Evolutionary conservation across 768 basidiomycete species (phyloP), one percentile per base, ranked within the genome.

Genomic region (Hirschioporus abietinus): DNA sequence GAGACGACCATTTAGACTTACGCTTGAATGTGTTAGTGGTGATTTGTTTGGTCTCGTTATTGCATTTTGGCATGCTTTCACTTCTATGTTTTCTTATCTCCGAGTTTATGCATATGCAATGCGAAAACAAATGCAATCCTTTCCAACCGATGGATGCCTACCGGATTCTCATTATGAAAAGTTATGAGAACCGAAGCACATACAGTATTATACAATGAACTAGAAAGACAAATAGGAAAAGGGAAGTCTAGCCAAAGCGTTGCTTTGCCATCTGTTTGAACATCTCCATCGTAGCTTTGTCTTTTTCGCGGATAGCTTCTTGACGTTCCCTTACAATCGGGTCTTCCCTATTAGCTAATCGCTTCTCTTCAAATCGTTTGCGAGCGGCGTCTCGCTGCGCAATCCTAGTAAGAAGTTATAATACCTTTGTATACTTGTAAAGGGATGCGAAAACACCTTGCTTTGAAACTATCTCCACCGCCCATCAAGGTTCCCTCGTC

Each of bases 241-340:
- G 30, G 23, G 8, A 66, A 63, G 24, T 58, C 83, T 76, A 93
- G 34, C 93, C 94, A 71, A 92, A 96, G 66, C 91, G 81, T 72
- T 91, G 83, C 75, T 91, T 94, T n/a, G 95, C 95, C 74, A 96
- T 78, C 70, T 90, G 87, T 77, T 92, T 92, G 77, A 97, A 95
- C 94, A 95, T 96, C 66, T 93, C 93, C 93, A 98, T 98, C 0
- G 94, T 97, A 20, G 88, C 91, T 75, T 88, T 88, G 72, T 97
- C 95, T 73, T 92, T 95, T 73, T 90, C 88, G 71, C 84, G 87
- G 66, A 87, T 80, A 6, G 84, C 87, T 25, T 72, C 80, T 0
- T 84, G 81, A 65, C 90, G 84, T 73, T 95, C 93, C 12, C 42
- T 12, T 52, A 52, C 42, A 15, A 10, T 58, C 86, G 83, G 15